These are phyloP conservation scores for Rhododendron williamsianum DNA, from an alignment of 148 eudicot genomes.

Conservation along the genomic window DNA sequence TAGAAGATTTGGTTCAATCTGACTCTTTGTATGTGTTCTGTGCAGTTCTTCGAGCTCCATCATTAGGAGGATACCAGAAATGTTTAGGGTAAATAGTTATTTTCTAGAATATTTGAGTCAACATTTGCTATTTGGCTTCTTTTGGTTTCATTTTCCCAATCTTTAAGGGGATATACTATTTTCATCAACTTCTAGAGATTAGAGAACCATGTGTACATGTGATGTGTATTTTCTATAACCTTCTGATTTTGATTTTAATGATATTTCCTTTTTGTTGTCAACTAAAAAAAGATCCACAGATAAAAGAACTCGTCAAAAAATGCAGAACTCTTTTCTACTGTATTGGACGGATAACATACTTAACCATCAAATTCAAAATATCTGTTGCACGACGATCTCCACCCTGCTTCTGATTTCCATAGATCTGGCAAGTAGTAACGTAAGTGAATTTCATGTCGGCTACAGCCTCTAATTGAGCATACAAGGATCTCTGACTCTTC, in stretches of 20 bases:
- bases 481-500: conserved; percentile 54
- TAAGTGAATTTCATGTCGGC: conserved; percentile 78
- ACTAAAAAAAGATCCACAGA: neutral
- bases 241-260: neutral
- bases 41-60: neutral
- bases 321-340: neutral
- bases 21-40: neutral
- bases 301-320: neutral
- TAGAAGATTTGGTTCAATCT: neutral
- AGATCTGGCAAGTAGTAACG: conserved; percentile 77
- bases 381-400: conserved; percentile 85
- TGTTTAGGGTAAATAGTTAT: no score
- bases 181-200: neutral
- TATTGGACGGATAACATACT: neutral
- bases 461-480: conserved; percentile 69
- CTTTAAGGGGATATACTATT: neutral
- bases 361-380: conserved; percentile 49
- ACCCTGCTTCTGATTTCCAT: conserved; percentile 70
- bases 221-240: neutral
- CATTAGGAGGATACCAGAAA: neutral
- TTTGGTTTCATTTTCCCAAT: neutral
- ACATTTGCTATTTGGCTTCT: neutral
- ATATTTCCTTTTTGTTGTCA: neutral
- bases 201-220: neutral
- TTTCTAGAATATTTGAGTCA: no score